These are phyloP conservation scores for Logfia minima DNA, from an alignment of 129 eudicot genomes.

Conservation along the genomic window DNA sequence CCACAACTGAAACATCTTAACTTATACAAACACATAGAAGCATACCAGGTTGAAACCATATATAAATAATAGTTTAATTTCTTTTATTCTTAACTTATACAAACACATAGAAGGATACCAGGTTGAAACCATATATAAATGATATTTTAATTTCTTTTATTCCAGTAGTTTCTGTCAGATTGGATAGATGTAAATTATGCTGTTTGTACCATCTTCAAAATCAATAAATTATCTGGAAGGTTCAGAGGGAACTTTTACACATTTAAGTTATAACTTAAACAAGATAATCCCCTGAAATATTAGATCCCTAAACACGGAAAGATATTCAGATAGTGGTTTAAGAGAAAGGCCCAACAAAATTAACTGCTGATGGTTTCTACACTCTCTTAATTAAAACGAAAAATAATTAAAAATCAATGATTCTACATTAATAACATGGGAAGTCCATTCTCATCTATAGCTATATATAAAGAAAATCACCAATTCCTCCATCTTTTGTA, in stretches of 20 bases:
- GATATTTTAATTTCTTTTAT: not conserved
- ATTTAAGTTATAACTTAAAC: not conserved
- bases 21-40: not conserved
- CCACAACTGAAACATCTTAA: not conserved
- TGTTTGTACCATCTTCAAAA: not conserved
- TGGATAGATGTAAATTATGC: not conserved
- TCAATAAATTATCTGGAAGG: not conserved
- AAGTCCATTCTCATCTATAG: slow-evolving; percentile 6
- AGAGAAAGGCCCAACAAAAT: not conserved
- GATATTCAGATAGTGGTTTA: not conserved
- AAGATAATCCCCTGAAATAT: not conserved
- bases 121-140: not conserved
- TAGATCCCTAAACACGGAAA: not conserved
- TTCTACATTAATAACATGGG: slow-evolving; percentile 10
- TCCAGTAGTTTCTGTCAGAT: not conserved
- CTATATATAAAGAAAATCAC: not conserved
- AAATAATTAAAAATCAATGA: not conserved
- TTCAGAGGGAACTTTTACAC: not conserved
- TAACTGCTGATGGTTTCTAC: not conserved
- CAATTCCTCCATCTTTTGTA: slow-evolving; percentile 10
- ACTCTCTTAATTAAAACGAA: not conserved
- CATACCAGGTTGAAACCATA: not conserved
- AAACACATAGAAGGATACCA: not conserved
- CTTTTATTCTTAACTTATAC: not conserved
- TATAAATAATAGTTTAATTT: not conserved